Evolutionary conservation across 106 monocot genomes (phyloP), one percentile per base, ranked within the genome.

Genomic region (Acorus gramineus): DNA sequence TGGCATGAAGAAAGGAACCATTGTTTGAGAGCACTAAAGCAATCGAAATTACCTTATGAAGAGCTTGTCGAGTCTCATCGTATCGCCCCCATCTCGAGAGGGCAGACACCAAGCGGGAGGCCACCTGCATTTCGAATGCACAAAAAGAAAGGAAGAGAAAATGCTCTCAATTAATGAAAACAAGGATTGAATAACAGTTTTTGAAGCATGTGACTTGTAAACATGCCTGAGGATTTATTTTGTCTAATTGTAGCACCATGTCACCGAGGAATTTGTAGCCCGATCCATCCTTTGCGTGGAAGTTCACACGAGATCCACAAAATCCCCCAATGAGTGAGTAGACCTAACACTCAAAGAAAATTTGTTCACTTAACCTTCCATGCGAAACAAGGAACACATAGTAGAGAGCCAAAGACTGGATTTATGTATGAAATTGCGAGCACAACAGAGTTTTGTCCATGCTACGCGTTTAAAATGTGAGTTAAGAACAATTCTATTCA

Each of bases 231-330:
- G 96, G 91, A 63, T 98, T 98, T 49, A 92, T 65, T 71, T 89
- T 92, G 74, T 98, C 96, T 45, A 98, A 66, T 68, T 92, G 91
- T 58, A 91, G 48, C 46, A 98, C 96, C n/a, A 92, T 48, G 60
- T 98, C 91, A 14, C 96, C 96, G 70, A 98, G 61, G 68, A 98
- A 92, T 70, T 85, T 85, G 71, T 98, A 98, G 52, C 96, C 96
- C 45, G 96, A 98, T 1, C 96, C 96, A 76, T 98, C 91, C 71
- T 98, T 98, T 56, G 96, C 83, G 71, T 98, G 96, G 66, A 98
- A 98, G 65, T 98, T 98, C 71, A 98, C 87, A 65, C 75, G 70
- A 45, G 91, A 98, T 49, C 79, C 79, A 76, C 91, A 92, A 66
- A 98, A 98, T 54, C 91, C 91, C 69, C 96, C 96, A 8, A 98